Evolutionary conservation across 176 grass and related monocot genomes (phyloP), one percentile per base, ranked within the genome.

Genomic region (Oryza punctata): DNA sequence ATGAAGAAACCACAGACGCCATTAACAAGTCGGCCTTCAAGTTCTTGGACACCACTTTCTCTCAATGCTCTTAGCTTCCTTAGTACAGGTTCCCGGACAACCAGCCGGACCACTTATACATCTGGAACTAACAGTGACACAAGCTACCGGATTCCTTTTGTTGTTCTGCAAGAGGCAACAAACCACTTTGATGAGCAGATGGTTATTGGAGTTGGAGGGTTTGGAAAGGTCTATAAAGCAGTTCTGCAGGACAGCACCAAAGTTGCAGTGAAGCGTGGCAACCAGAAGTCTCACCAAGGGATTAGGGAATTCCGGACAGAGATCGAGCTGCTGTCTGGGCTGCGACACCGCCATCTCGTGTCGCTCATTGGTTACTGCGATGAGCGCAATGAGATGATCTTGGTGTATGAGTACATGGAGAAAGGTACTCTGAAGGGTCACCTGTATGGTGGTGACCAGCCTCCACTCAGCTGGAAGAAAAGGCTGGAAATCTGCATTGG

Each of bases 401-500:
- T 98, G 73, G 96, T 95, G 54, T 98, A 98, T 0, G 96, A 98
- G 43, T 98, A 93, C 89, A 98, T 98, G 96, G 93, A 90, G 78
- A 93, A 98, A 85, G 96, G 96, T 35, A 92, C 96, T 12, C 78
- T 98, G 47, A 95, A 92, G 85, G 91, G 87, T 63, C 96, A 98
- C 74, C 60, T 98, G 40, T 93, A 98, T 82, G 96, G 93, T 23
- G 25, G 82, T 69, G 89, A 93, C 52, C 66, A 93, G 52, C 85
- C 91, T 46, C 69, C 96, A 33, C 91, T 95, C 50, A 91, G 78
- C 54, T 98, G 96, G 96, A 93, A 82, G 70, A 92, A 89, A 63
- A 88, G 96, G 59, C 78, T 98, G 27, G 91, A 98, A 60, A 91
- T 98, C 81, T 98, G 96, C 88, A 93, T 98, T n/a, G 96, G 96